These are phyloP conservation scores for Endotrypanum monterogeii DNA, from an alignment of 208 protist genomes.

Conservation along the genomic window DNA sequence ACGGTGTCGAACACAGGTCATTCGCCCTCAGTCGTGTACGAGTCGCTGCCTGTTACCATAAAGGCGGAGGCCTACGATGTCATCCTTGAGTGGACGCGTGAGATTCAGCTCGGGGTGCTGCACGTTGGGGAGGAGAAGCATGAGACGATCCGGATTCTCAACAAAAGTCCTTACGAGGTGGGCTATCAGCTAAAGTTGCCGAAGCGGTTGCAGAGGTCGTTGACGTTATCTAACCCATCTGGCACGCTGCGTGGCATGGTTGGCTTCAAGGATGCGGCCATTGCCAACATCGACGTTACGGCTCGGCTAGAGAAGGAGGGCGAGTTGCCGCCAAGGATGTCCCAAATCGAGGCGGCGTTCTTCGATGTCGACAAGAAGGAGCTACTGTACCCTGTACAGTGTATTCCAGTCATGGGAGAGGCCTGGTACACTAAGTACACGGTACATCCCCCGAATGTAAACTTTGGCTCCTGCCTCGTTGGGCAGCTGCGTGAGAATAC, in stretches of 20 bases:
- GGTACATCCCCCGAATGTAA: slow-evolving; percentile 91
- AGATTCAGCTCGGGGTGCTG: slow-evolving; percentile 91
- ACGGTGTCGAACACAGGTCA: slow-evolving; percentile 53
- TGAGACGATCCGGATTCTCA: slow-evolving; percentile 83
- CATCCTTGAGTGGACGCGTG: slow-evolving; percentile 89
- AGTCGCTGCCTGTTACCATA: slow-evolving; percentile 73
- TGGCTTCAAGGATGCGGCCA: slow-evolving; percentile 87
- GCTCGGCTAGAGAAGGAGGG: slow-evolving; percentile 79
- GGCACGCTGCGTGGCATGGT: slow-evolving; percentile 82
- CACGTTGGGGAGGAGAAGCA: slow-evolving; percentile 86
- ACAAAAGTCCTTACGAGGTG: slow-evolving; percentile 95
- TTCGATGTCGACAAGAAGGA: slow-evolving; percentile 77
- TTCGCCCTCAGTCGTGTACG: slow-evolving; percentile 46
- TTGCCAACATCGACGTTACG: slow-evolving; percentile 79
- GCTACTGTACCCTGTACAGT: slow-evolving; percentile 86
- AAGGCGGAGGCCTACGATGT: slow-evolving; percentile 94
- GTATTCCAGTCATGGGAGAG: slow-evolving; percentile 78
- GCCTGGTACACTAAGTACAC: slow-evolving; percentile 89
- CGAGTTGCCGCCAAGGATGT: slow-evolving; percentile 71
- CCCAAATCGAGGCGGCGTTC: slow-evolving; percentile 86
- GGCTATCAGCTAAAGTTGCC: slow-evolving; percentile 87
- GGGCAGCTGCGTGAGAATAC: slow-evolving; percentile 76
- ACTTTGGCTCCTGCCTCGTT: slow-evolving; percentile 95
- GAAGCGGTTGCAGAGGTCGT: slow-evolving; percentile 55
- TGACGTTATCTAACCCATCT: slow-evolving; percentile 63